Evolutionary conservation across 106 monocot genomes (phyloP).

Genomic region (Dioscorea zingiberensis): DNA sequence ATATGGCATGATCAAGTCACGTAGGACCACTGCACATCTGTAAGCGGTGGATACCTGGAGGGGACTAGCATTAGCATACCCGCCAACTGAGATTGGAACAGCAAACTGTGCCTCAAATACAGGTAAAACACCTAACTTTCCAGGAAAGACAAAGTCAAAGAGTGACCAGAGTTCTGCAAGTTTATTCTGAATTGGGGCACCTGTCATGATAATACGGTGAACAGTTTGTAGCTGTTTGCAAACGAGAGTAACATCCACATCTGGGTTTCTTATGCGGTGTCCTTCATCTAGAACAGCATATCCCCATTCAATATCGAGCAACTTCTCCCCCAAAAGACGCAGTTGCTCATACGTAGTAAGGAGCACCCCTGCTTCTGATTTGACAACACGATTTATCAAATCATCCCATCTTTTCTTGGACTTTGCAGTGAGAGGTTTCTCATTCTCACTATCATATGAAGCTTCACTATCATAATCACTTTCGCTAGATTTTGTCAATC

Average conservation of each 20-base stretch:
- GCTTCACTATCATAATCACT: slow-evolving; percentile 63
- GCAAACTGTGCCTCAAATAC: slow-evolving; percentile 92
- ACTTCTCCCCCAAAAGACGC: slow-evolving; percentile 67
- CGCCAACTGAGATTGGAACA: slow-evolving; percentile 90
- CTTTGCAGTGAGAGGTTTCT: slow-evolving; percentile 19
- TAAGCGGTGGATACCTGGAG: slow-evolving; percentile 97
- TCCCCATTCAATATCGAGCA: slow-evolving; percentile 91
- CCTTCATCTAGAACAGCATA: slow-evolving; percentile 94
- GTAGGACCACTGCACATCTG: slow-evolving; percentile 83
- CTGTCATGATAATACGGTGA: slow-evolving; percentile 95
- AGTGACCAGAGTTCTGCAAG: slow-evolving; percentile 94
- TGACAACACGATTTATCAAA: slow-evolving; percentile 44
- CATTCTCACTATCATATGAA: slow-evolving; percentile 39
- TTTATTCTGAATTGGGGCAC: slow-evolving; percentile 97
- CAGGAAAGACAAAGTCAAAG: slow-evolving; percentile 98
- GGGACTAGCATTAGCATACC: slow-evolving; percentile 92
- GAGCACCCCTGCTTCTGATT: slow-evolving; percentile 71
- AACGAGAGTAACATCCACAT: slow-evolving; percentile 84
- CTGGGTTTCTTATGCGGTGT: slow-evolving; percentile 92
- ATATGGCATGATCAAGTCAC: slow-evolving; percentile 93
- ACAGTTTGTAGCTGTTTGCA: slow-evolving; percentile 95
- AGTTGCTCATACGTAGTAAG: slow-evolving; percentile 98
- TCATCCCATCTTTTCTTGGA: slow-evolving; percentile 62
- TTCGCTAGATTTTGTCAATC: slow-evolving; percentile 20
- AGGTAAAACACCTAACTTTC: slow-evolving; percentile 90